Evolutionary conservation across 2,329 filamentous ascomycete species (phyloP), one percentile per base, ranked within the genome.

Genomic region (Emergomyces africanus): DNA sequence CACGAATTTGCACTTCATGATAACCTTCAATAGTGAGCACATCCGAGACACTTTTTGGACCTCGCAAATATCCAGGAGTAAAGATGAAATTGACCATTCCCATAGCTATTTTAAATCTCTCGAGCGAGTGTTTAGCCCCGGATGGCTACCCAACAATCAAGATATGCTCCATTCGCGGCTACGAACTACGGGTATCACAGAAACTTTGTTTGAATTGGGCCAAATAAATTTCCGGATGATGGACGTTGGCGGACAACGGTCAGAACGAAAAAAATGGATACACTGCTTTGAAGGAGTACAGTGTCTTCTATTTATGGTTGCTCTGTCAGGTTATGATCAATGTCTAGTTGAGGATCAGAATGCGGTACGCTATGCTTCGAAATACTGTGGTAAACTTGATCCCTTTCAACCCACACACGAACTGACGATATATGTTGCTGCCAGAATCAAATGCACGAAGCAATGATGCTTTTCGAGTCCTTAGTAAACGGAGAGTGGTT

Each of bases 1-100:
- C 96, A 97, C 72, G 92, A 96, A 77, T 97, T 92, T 74, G 92
- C 94, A 20, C 81, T 97, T 55, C 91, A 97, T 72, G 94, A 97
- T 77, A 97, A 97, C 70, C 76, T 97, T 65, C 84, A 85, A 75
- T 99, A 96, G 90, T 96, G 78, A 69, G 88, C 78, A 59, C 14
- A 44, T n/a, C 12, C 25, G 20, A 37, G 25, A 44, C 18, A n/a
- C n/a, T n/a, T n/a, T 37, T 25, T 15, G 25, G 10, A 10, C 18
- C 4, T 20, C 20, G 33, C 25, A 15, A 18, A 54, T 57, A 23
- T 35, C 23, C 10, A 10, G 23, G 28, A n/a, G n/a, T n/a, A n/a
- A 14, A 20, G 30, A 10, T 44, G 37, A 23, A 44, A 30, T 57
- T 60, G 44, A 58, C 41, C 28, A 15, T 37, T 18, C 28, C 28